Evolutionary conservation across 208 protist genomes (phyloP), one percentile per base, ranked within the genome.

Genomic region (Trypanosoma mega): DNA sequence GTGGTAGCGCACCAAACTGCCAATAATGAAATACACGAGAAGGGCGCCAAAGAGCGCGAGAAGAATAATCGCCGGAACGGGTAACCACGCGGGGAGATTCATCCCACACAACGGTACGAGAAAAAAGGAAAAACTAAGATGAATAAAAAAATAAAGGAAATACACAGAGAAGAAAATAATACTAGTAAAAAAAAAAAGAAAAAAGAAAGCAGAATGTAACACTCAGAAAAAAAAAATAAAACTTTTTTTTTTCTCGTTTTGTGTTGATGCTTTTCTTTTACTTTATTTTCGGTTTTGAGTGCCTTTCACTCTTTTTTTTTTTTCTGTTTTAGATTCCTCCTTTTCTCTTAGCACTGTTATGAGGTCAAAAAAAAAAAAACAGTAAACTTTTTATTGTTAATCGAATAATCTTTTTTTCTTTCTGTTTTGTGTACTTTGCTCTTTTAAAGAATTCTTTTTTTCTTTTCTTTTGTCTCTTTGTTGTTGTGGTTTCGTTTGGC

Each of bases 1-100:
- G 62, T 77, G 69, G 50, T 87, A 90, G 39, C 87, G 87, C 26
- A 93, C 83, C 21, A 78, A 41, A 63, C 52, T 77, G n/a, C 87
- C 87, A 14, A 86, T 63, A 9, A 73, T 33, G 58, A 93, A 82
- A 63, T 93, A 93, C 3, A 82, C 20, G 1, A 72, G 29, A 23
- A 76, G 44, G 14, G 89, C 11, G 23, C 36, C 44, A 12, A 49
- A 27, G 1, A 80, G 7, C 1, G 82, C 33, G 43, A 78, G 51
- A n/a, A 91, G 27, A 5, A 74, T 24, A 14, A 85, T 74, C 34
- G 71, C 57, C 49, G 57, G 68, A 37, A 63, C 30, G 23, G 63
- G 57, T 7, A 81, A 48, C 37, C 51, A 64, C 54, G 48, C 30
- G n/a, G 58, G 27, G 0, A 33, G 34, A 2, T 45, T 23, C 47